Evolutionary conservation across 306 rosid species (phyloP).

Genomic region (Vigna mungo): DNA sequence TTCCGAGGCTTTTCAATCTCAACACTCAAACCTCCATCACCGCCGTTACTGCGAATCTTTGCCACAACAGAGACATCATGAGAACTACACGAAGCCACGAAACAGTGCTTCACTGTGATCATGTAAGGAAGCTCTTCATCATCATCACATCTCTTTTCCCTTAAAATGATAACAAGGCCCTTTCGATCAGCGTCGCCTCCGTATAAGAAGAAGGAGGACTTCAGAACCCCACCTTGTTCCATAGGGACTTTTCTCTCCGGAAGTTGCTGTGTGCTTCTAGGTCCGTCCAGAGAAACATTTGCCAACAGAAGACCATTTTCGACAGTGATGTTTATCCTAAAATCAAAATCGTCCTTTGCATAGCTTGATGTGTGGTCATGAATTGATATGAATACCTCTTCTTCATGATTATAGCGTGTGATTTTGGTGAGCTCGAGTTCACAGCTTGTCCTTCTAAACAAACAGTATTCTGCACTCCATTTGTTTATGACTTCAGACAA

Average conservation of each 20-base stretch:
- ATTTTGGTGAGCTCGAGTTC: neutral
- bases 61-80: neutral
- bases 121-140: constrained; percentile 14
- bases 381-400: neutral
- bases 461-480: constrained; percentile 3
- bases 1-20: neutral
- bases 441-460: neutral
- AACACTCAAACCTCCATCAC: neutral
- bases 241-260: neutral
- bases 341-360: neutral
- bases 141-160: neutral
- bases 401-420: neutral
- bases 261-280: neutral
- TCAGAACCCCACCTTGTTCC: neutral
- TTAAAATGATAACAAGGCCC: neutral
- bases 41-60: neutral
- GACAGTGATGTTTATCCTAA: neutral
- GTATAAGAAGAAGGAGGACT: constrained; percentile 15
- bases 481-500: neutral
- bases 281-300: neutral
- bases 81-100: neutral
- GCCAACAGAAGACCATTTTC: neutral
- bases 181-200: constrained; percentile 3
- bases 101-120: constrained; percentile 1
- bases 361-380: neutral